Evolutionary conservation across 2,329 filamentous ascomycete species (phyloP).

Genomic region (Fusarium mundagurra): DNA sequence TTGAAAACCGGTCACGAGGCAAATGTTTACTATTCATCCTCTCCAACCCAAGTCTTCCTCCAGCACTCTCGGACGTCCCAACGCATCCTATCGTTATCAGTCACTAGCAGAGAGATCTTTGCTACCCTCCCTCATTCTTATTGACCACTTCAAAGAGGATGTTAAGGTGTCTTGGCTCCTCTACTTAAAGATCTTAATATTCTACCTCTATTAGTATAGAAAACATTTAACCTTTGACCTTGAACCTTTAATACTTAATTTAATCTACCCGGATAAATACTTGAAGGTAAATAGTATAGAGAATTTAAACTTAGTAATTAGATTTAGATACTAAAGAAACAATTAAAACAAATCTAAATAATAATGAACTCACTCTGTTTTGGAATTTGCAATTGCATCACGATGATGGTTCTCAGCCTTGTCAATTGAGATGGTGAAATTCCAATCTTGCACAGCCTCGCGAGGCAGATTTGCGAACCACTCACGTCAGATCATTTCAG

Average conservation of each 20-base stretch:
- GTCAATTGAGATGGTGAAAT: not conserved
- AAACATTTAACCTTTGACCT: too few species aligned
- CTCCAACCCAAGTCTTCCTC: not conserved
- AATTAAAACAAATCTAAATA: not conserved
- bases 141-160: too few species aligned
- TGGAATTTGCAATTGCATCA: not conserved
- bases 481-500: not conserved
- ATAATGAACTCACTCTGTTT: fast-evolving
- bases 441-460: not conserved
- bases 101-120: not conserved
- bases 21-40: not conserved
- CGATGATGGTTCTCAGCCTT: not conserved
- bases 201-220: too few species aligned
- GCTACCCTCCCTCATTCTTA: fast-evolving
- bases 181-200: too few species aligned
- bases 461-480: not conserved
- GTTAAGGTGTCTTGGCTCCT: too few species aligned
- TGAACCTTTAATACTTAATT: too few species aligned
- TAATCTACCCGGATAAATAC: too few species aligned
- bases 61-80: not conserved
- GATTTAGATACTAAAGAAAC: not conserved
- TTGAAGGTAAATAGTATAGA: too few species aligned
- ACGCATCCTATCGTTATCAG: not conserved
- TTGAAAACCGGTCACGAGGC: not conserved
- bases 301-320: too few species aligned